Evolutionary conservation across 1,284 basidiomycete genomes (phyloP).

Genomic region (Apiotrichum brassicae): DNA sequence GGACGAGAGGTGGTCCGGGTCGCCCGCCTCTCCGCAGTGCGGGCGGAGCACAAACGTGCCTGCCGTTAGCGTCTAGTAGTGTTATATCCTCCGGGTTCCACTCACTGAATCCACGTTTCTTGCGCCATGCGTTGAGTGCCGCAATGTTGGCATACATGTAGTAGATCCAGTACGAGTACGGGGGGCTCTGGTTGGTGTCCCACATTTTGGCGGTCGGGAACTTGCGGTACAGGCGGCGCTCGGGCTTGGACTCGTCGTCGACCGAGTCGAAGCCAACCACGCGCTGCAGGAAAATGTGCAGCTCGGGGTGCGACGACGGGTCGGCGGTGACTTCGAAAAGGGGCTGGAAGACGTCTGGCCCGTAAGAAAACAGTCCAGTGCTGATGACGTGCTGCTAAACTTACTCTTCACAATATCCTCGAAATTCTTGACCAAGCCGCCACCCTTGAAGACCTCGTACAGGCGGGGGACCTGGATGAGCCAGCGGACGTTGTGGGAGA

Average conservation of each 20-base stretch:
- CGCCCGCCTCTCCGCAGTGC: slow-evolving; percentile 96
- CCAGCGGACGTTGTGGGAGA: slow-evolving; percentile 97
- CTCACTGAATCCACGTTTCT: slow-evolving; percentile 74
- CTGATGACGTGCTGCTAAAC: slow-evolving; percentile 41
- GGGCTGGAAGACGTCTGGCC: slow-evolving; percentile 79
- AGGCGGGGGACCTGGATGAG: slow-evolving; percentile 92
- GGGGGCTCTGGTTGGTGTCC: slow-evolving; percentile 83
- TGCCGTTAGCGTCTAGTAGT: slow-evolving; percentile 44
- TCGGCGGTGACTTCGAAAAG: slow-evolving; percentile 95
- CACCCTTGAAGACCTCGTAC: slow-evolving; percentile 93
- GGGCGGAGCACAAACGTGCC: slow-evolving; percentile 90
- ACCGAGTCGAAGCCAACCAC: slow-evolving; percentile 96
- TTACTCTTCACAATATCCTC: slow-evolving; percentile 83
- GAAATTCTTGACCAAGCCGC: slow-evolving; percentile 76
- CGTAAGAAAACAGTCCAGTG: not conserved
- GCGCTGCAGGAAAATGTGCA: slow-evolving; percentile 92
- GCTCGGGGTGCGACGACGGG: slow-evolving; percentile 80
- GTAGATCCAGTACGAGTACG: slow-evolving; percentile 95
- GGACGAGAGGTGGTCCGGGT: slow-evolving; percentile 93
- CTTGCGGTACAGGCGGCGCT: slow-evolving; percentile 86
- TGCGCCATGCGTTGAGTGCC: slow-evolving; percentile 89
- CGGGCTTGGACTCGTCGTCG: slow-evolving; percentile 94
- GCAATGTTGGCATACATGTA: slow-evolving; percentile 97
- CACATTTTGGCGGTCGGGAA: slow-evolving; percentile 91
- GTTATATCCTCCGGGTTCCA: slow-evolving; percentile 52